phyloP scores from a whole-genome alignment of 495 filamentous ascomycete species.

The Lophiostoma macrostomum region DNA sequence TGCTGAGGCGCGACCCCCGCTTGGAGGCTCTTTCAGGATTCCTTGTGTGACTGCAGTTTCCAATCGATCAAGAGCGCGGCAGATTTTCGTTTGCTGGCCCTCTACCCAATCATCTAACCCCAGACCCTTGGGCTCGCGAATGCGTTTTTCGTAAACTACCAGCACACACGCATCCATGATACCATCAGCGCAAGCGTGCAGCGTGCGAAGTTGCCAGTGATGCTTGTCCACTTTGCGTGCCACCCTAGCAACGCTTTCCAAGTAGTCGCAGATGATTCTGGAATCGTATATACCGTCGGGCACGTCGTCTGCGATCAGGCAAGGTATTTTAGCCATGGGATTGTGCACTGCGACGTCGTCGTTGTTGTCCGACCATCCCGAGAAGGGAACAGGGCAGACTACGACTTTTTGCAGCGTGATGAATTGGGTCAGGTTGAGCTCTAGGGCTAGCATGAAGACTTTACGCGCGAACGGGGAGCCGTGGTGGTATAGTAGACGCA shows the following conservation, averaged over 20 bases:
- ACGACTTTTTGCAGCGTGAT: constrained; percentile 22
- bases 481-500: constrained; percentile 26
- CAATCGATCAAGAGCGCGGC: constrained; percentile 17
- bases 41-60: constrained; percentile 9
- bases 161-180: constrained; percentile 25
- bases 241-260: background rate
- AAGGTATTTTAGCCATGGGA: constrained; percentile 24
- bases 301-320: constrained; percentile 7
- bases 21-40: constrained; percentile 1
- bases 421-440: constrained; percentile 7
- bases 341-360: constrained; percentile 10
- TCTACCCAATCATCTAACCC: constrained; percentile 19
- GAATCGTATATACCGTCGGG: constrained; percentile 19
- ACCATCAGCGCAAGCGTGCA: constrained; percentile 19
- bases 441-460: constrained; percentile 22
- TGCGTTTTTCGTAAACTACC: constrained; percentile 15
- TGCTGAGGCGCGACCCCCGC: background rate
- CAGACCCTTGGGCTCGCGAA: constrained; percentile 11
- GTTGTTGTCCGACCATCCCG: constrained; percentile 16
- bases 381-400: constrained; percentile 17
- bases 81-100: constrained; percentile 23
- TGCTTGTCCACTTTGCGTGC: constrained; percentile 1
- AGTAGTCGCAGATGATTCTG: constrained; percentile 15
- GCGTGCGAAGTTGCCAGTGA: constrained; percentile 11
- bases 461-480: constrained; percentile 18